Evolutionary conservation across 768 basidiomycete genomes (phyloP), one percentile per base, ranked within the genome.

Genomic region (Mycena metata): DNA sequence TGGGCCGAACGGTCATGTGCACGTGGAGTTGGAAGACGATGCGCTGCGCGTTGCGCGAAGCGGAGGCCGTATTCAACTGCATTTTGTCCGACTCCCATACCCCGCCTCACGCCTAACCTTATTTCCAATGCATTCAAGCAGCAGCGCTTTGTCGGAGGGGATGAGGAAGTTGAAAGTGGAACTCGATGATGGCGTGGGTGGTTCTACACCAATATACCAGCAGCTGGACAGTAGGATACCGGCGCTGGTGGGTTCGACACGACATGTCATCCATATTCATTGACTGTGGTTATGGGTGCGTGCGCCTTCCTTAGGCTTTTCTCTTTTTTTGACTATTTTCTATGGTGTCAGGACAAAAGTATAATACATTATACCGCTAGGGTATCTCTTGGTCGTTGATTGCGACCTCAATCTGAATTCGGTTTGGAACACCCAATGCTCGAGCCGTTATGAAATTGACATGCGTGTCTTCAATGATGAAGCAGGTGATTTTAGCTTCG

Each of bases 121-220:
- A 3, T 33, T 58, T 12, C 57, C 57, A 7, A 58, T 58, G 57
- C 43, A 58, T 13, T 58, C 57, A 17, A 58, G 57, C 26, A 58
- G 43, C 57, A 16, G 23, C 4, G 57, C 43, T 24, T 33, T 58
- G 43, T 3, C 17, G 57, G 42, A 58, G 17, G 57, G 43, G 10
- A 19, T 58, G 57, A 58, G 33, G 26, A 26, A 9, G 9, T 21
- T 58, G 17, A 58, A 33, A 33, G 16, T 3, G 15, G 42, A 58
- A 15, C 17, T 58, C 16, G 57, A 58, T 19, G 43, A 30, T 24
- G 57, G 57, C 2, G 26, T 58, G 23, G 57, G 57, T n/a, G 30
- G 57, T 21, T 45, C 43, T 17, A 24, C 43, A 9, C 43, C 26
- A 7, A 43, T 58, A 33, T 10, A 33, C n/a, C 17, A 24, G 5